phyloP scores from a whole-genome alignment of 2,329 filamentous ascomycete genomes.

The Aspergillus thermomutatus region DNA sequence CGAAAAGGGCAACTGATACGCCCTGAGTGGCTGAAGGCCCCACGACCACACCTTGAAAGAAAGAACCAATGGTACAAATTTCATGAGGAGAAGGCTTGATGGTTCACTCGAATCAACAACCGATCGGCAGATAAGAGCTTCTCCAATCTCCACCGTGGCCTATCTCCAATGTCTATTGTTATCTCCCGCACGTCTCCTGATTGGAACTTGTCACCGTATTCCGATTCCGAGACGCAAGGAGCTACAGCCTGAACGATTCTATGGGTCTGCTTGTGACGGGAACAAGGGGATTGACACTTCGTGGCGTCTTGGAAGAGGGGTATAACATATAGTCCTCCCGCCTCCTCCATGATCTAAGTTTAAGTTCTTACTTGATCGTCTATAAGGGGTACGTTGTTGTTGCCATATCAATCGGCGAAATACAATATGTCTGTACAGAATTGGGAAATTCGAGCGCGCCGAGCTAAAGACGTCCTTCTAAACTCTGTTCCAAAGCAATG shows the following conservation, averaged over 20 bases:
- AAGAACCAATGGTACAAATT: background rate
- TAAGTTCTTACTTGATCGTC: background rate
- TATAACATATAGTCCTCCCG: background rate
- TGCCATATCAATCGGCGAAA: background rate
- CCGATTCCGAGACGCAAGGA: background rate
- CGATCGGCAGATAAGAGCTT: background rate
- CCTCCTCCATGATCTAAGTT: background rate
- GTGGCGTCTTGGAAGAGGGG: background rate
- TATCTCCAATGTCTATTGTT: background rate
- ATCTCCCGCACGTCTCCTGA: background rate
- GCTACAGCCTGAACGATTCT: background rate
- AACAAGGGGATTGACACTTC: background rate
- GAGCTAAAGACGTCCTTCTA: slow-evolving; percentile 31
- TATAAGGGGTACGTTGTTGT: background rate
- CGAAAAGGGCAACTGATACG: background rate
- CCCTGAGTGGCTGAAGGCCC: background rate
- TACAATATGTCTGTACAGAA: slow-evolving; percentile 1
- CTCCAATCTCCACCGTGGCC: background rate
- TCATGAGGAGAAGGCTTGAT: background rate
- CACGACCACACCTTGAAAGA: background rate
- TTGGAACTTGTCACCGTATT: background rate
- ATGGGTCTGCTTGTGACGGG: background rate
- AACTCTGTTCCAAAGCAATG: slow-evolving; percentile 36
- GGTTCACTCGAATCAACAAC: background rate
- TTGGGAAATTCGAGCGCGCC: slow-evolving; percentile 33